phyloP scores from a whole-genome alignment of 306 rosid species.

The Quercus engelmannii region DNA sequence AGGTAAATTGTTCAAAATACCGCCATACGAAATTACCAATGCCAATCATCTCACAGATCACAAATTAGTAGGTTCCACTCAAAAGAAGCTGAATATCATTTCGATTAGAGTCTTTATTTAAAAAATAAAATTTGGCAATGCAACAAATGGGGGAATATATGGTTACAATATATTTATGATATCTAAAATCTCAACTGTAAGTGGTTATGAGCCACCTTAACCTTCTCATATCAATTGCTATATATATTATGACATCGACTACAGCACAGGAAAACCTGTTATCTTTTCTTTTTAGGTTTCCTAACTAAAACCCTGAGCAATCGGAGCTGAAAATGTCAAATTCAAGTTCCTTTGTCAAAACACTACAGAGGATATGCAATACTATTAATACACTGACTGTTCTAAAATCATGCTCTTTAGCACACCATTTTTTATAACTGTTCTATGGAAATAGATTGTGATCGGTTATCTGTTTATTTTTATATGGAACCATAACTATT shows the following conservation, averaged over 20 bases:
- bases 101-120: no score
- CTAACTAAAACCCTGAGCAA: not conserved
- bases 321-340: not conserved
- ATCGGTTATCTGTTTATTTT: no score
- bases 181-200: no score
- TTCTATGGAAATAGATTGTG: no score
- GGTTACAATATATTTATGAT: not conserved
- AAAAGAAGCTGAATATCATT: no score
- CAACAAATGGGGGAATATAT: not conserved
- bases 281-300: slow-evolving; percentile 50
- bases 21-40: not conserved
- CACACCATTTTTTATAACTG: no score
- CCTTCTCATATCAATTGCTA: not conserved
- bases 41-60: not conserved
- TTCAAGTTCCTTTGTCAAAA: slow-evolving; percentile 1
- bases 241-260: slow-evolving; percentile 39
- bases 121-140: not conserved
- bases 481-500: no score
- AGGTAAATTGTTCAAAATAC: not conserved
- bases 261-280: slow-evolving; percentile 20
- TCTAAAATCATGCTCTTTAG: no score
- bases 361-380: no score
- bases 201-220: not conserved
- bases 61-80: no score
- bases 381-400: not conserved